Evolutionary conservation across 768 basidiomycete genomes (phyloP).

Genomic region (Kwoniella sp.): DNA sequence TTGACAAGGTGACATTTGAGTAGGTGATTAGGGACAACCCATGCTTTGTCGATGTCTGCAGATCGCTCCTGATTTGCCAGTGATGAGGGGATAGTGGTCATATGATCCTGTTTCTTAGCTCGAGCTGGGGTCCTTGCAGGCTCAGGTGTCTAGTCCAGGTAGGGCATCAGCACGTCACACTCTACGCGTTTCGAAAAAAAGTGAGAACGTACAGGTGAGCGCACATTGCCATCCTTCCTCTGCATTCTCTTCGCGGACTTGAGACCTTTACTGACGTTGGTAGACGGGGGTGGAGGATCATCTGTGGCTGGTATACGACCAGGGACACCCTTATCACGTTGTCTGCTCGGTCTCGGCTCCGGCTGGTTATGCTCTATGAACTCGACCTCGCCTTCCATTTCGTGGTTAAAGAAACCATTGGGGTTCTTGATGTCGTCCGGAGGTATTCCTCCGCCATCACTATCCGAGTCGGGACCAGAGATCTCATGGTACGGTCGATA

Average conservation of each 20-base stretch:
- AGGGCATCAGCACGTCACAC: neutral
- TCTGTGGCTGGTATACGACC: neutral
- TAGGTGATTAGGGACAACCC: constrained; percentile 2
- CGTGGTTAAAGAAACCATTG: neutral
- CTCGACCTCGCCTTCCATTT: neutral
- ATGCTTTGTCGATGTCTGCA: constrained; percentile 1
- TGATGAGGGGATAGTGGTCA: neutral
- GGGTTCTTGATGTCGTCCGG: neutral
- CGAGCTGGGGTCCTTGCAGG: neutral
- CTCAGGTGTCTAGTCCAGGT: neutral
- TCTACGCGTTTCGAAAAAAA: neutral
- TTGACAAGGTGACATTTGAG: neutral
- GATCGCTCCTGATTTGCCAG: neutral
- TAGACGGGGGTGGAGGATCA: neutral
- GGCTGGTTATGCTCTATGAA: neutral
- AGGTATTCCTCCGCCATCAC: neutral
- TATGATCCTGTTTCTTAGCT: neutral
- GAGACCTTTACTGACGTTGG: neutral
- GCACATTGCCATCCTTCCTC: constrained; percentile 10
- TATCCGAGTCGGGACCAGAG: neutral
- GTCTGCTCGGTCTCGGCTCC: neutral
- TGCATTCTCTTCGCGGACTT: neutral
- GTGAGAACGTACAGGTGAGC: neutral
- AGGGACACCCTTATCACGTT: neutral
- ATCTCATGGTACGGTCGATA: neutral